These are phyloP conservation scores for Aspergillus luchuensis DNA, from an alignment of 2,329 filamentous ascomycete genomes.

Conservation along the genomic window DNA sequence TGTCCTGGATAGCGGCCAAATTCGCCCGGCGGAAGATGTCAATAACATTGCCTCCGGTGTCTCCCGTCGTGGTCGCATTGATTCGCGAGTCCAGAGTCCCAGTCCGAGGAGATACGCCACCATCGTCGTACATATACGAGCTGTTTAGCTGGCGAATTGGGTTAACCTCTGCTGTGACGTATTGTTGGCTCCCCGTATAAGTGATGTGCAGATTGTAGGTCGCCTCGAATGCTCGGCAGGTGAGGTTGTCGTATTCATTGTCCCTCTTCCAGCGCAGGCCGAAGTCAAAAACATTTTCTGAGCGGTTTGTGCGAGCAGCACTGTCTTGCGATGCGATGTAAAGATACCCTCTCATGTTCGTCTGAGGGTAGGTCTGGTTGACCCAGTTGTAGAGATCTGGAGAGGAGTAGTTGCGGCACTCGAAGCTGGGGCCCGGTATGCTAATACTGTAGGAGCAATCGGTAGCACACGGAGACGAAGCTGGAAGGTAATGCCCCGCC, in stretches of 20 bases:
- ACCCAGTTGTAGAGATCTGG: constrained; percentile 1
- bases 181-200: background rate
- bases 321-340: background rate
- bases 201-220: background rate
- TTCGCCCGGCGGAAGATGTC: background rate
- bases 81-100: background rate
- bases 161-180: background rate
- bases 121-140: background rate
- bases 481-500: background rate
- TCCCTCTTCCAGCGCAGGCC: background rate
- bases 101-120: background rate
- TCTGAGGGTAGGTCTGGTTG: constrained; percentile 1
- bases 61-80: background rate
- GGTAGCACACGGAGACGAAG: background rate
- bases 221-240: constrained; percentile 2
- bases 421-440: background rate
- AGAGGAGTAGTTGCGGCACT: background rate
- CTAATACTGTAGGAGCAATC: background rate
- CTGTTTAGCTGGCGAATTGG: background rate
- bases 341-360: background rate
- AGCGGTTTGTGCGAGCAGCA: background rate
- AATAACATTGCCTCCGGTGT: background rate
- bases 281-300: background rate
- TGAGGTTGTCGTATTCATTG: background rate
- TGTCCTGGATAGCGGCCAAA: background rate